Base-by-base conservation (phyloP, 108 stramenopile genomes). In the Parietichytrium sp. region DNA sequence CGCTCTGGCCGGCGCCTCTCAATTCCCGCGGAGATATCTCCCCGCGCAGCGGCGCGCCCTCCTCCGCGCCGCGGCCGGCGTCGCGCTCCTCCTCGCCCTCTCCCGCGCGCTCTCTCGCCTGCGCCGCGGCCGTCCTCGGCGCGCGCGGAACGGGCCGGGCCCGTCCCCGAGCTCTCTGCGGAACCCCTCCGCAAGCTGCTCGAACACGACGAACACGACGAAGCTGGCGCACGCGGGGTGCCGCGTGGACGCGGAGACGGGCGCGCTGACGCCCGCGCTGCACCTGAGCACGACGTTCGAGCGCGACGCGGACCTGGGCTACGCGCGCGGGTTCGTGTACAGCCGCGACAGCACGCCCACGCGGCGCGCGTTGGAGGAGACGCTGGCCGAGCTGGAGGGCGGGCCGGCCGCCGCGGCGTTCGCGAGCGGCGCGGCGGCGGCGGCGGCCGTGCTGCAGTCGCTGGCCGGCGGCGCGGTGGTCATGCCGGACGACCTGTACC, bases 401-500 rank as follows among this genome's bases (percentile, higher is more conserved):
- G 79, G 55, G 48, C 30, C 13, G 25, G 29, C 38, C 7, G 51
- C 82, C 29, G 13, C 47, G 3, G 53, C 81, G 4, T 90, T 86
- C 79, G 29, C 78, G 3, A 25, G 54, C 10, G 85, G 85, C 25
- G 80, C 80, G 77, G 83, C 82, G 3, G 85, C 85, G 7, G 3
- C 52, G 20, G 16, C 4, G 47, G 52, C 81, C 3, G 81, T 85
- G 3, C 51, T 85, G 10, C 87, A 84, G 31, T 48, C 88, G 12
- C 54, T 88, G 3, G 42, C 79, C 2, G 87, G 85, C 33, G 85
- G 86, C 52, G 80, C 86, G 31, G 88, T 90, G 31, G 55, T 90
- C 48, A 47, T 87, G 27, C 85, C 81, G 26, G 84, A 89, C 51
- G 88, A 90, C 83, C 33, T 86, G 16, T 89, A 90, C 83, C 86